Base-by-base conservation (phyloP, 2,329 filamentous ascomycete genomes). In the Aspergillus chevalieri region DNA sequence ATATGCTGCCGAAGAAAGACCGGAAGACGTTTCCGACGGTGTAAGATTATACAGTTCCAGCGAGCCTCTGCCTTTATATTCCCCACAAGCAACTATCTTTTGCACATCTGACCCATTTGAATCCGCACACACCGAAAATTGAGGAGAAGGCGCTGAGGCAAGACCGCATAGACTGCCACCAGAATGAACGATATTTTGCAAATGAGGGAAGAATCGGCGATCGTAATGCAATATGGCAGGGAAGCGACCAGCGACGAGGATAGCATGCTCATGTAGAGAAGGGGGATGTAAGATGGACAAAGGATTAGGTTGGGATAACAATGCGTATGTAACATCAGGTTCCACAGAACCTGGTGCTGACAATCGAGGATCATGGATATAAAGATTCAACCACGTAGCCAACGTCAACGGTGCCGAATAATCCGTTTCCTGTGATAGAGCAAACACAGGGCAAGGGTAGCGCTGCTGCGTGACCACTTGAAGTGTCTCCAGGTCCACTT, bases 21-120 rank as follows among this genome's bases (percentile, higher is more conserved):
- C 57, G 2, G 65, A 67, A 7, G 65, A 61, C 30, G 52, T 14
- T 6, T 57, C 56, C 14, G 63, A 63, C 9, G 57, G 60, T 47
- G 54, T 65, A 58, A 72, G 55, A 52, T 63, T 53, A 66, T 95
- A 95, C n/a, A 95, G 73, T 63, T 97, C 92, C 2, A 97, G 74
- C 0, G 87, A 91, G 0, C 92, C 92, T 66, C 93, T 91, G 28
- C 86, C 89, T 59, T 93, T 94, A 72, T 96, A 96, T 64, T 92
- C 88, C 4, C 91, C 92, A 36, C 87, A 88, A 2, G 89, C 88
- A 46, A 95, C 80, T 22, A 96, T 70, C 0, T 86, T 90, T 43
- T 84, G 54, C 67, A 72, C 10, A 82, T 73, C 54, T 77, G 77
- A 48, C 80, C 77, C 47, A 75, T 67, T 9, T 1, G 61, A 58